A percentile compares a stretch with the other conserved stretches of the same genome.
These are phyloP conservation scores for Phytopythium montanum DNA, from an alignment of 352 stramenopile genomes.

Conservation along the genomic window DNA sequence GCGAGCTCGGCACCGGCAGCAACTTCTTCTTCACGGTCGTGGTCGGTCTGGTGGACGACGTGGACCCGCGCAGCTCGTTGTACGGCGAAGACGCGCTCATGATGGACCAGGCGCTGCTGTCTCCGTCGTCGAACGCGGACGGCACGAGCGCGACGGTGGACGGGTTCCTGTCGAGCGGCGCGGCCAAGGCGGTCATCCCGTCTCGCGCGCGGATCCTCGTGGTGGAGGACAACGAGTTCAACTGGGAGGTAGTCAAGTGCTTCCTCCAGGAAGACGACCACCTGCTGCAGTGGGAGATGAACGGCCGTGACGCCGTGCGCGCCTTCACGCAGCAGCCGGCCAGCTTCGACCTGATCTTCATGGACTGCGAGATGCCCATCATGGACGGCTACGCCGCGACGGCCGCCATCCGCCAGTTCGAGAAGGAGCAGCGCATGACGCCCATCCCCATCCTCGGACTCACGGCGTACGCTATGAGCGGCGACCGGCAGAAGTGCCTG, in stretches of 20 bases:
- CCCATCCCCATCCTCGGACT: constrained; percentile 66
- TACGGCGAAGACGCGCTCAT: constrained; percentile 55
- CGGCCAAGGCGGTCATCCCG: constrained; percentile 27
- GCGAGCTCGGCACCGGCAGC: constrained; percentile 65
- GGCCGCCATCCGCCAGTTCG: constrained; percentile 53
- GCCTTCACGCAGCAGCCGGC: constrained; percentile 44
- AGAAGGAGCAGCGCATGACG: constrained; percentile 50
- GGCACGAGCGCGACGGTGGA: constrained; percentile 22
- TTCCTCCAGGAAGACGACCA: constrained; percentile 73
- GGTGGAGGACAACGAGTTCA: constrained; percentile 78
- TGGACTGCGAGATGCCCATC: constrained; percentile 82
- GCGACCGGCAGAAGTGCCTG: constrained; percentile 71
- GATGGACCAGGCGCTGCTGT: constrained; percentile 15
- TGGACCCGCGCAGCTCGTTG: constrained; percentile 34
- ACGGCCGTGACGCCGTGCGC: constrained; percentile 59
- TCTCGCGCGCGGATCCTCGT: constrained; percentile 63
- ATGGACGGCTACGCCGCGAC: constrained; percentile 81
- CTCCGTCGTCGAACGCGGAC: constrained; percentile 35
- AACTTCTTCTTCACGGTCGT: constrained; percentile 87
- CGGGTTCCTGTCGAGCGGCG: constrained; percentile 1
- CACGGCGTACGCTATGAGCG: constrained; percentile 73
- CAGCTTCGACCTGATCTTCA: constrained; percentile 70
- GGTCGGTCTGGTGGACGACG: constrained; percentile 56
- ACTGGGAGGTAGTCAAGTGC: constrained; percentile 77
- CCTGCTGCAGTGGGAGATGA: constrained; percentile 67